A percentile compares a stretch with the other conserved stretches of the same genome.
These are phyloP conservation scores for Neohortaea acidophila DNA, from an alignment of 495 filamentous ascomycete genomes.

Conservation along the genomic window DNA sequence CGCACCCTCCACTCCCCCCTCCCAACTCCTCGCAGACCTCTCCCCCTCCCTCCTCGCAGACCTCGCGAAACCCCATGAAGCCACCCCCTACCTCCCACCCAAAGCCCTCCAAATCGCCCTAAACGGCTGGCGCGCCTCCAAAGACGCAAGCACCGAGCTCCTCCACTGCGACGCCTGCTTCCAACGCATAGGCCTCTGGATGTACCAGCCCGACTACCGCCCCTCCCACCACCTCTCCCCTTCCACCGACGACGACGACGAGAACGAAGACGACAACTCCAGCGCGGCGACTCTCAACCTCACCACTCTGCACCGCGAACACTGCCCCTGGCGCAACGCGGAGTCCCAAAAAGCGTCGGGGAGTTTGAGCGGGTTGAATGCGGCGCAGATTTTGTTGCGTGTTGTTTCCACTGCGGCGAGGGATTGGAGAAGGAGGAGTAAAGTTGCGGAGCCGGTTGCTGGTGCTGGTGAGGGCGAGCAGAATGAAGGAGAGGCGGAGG, in stretches of 20 bases:
- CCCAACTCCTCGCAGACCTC: slow-evolving; percentile 5
- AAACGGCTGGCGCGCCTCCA: slow-evolving; percentile 69
- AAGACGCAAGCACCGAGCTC: slow-evolving; percentile 47
- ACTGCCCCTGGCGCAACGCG: slow-evolving; percentile 30
- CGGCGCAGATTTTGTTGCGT: slow-evolving; percentile 20
- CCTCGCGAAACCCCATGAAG: not conserved
- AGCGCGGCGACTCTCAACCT: slow-evolving; percentile 21
- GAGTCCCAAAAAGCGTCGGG: slow-evolving; percentile 20
- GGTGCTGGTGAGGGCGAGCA: not conserved
- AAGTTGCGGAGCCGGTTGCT: slow-evolving; percentile 2
- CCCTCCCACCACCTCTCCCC: slow-evolving; percentile 4
- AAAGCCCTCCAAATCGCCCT: slow-evolving; percentile 51
- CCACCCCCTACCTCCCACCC: too few species aligned
- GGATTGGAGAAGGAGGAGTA: not conserved
- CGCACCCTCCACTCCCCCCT: not conserved
- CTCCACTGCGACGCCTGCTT: slow-evolving; percentile 73
- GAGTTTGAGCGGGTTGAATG: slow-evolving; percentile 19
- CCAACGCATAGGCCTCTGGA: slow-evolving; percentile 79
- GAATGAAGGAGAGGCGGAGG: not conserved
- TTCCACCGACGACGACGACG: slow-evolving; percentile 23
- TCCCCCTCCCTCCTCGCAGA: not conserved
- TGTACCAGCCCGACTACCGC: slow-evolving; percentile 45
- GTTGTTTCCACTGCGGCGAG: slow-evolving; percentile 12
- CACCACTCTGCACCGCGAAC: slow-evolving; percentile 25
- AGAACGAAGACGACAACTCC: slow-evolving; percentile 20